Evolutionary conservation across 2,329 filamentous ascomycete genomes (phyloP), one percentile per base, ranked within the genome.

Genomic region (Fusarium longipes): DNA sequence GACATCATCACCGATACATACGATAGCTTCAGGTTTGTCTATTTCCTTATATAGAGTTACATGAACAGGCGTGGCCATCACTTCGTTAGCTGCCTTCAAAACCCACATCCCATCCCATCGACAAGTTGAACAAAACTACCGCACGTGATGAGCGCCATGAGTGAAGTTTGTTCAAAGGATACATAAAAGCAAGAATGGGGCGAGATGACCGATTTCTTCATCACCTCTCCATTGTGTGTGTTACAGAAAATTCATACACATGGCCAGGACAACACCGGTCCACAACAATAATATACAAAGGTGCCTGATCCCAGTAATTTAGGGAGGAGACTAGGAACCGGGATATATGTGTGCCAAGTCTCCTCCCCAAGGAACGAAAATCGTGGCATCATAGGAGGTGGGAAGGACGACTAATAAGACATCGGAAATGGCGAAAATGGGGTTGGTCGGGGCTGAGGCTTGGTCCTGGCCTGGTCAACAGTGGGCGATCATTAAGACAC

Each of bases 31-130:
- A 70, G 36, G 65, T 68, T 67, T 70, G 71, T 75, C 73, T 75
- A 75, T 75, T 75, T 73, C 67, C 74, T 74, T 72, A 73, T 75
- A 76, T 72, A 76, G 54, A 75, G 67, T 60, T 72, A 75, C 73
- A 74, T 74, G 60, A 72, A 55, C 52, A 58, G 56, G 64, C 64
- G 43, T 45, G 58, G 67, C 63, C 56, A 58, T 70, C 68, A 62
- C 61, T 57, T 62, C 52, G 61, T 57, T 47, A 63, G 59, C 63
- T 53, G 57, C 57, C 70, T 50, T 60, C 30, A 45, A 58, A 53
- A 50, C 39, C 50, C 54, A 48, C 63, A 63, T 53, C 48, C 42
- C 63, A 69, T 72, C 67, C 67, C 68, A 67, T 65, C 71, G 71
- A 70, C 57, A 51, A 36, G 40, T 54, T 61, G 53, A 62, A 55